Percentiles rank a stretch among this genome's conserved stretches.
These are phyloP conservation scores for Triticum monococcum DNA, from an alignment of 176 grass and related monocot species.

Conservation along the genomic window DNA sequence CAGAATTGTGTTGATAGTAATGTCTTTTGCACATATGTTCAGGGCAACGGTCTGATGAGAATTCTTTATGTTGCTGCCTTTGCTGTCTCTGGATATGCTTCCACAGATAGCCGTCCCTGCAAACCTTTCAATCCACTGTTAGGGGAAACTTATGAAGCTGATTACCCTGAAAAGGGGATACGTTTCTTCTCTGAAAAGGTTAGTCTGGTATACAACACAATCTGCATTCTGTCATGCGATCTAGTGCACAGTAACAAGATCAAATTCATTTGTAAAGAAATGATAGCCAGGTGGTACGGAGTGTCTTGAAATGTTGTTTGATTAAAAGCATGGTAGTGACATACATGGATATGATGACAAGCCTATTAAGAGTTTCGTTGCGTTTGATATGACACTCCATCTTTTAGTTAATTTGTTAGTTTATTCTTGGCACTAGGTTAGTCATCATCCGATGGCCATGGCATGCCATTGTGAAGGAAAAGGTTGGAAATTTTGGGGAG, in stretches of 20 bases:
- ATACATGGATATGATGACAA: background rate
- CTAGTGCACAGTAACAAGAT: background rate
- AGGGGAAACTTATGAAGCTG: conserved; percentile 94
- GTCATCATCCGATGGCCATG: conserved; percentile 90
- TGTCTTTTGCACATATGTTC: conserved; percentile 32
- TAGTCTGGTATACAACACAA: conserved; percentile 19
- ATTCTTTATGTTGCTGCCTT: conserved; percentile 85
- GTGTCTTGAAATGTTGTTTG: conserved; percentile 2
- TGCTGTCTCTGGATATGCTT: conserved; percentile 90
- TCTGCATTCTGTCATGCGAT: conserved; percentile 6
- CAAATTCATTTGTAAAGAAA: conserved; percentile 16
- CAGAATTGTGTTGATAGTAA: conserved; percentile 5
- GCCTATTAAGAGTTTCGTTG: conserved; percentile 3
- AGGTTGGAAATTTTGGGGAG: conserved; percentile 94
- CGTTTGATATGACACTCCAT: background rate
- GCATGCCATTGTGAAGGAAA: conserved; percentile 91
- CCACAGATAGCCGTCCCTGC: conserved; percentile 67
- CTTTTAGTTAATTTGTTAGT: conserved; percentile 16
- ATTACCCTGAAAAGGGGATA: conserved; percentile 81
- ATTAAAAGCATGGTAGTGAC: conserved; percentile 5
- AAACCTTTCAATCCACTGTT: conserved; percentile 97
- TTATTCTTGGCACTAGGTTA: conserved; percentile 67
- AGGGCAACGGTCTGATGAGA: conserved; percentile 88
- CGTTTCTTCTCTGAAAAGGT: conserved; percentile 95
- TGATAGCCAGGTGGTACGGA: background rate